Base-by-base conservation (phyloP, 441 rosid species). In the Erodium moschatum region DNA sequence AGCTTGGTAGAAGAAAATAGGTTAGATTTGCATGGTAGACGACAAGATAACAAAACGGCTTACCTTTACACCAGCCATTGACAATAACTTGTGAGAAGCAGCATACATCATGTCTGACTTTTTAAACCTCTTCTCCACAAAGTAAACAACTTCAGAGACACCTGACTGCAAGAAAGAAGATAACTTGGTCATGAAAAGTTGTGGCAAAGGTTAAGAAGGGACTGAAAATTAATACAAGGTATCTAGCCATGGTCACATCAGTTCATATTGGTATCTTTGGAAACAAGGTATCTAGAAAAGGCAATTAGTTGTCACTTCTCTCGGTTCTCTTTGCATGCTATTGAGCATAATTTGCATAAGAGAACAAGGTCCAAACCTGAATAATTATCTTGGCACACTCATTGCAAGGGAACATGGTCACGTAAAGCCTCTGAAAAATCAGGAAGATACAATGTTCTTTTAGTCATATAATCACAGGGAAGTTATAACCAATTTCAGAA, bases 341-440 rank as follows among this genome's bases (percentile, higher is more conserved):
- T 13, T 31, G 29, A 64, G 42, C 42, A 11, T 27, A 35, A 35
- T 63, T 48, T 29, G 63, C 67, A 19, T 24, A 38, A 68, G 65
- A 44, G 38, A 58, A 67, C 29, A 16, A 75, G 44, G 52, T n/a
- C 18, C 79, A 65, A 73, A 92, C 96, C 94, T 90, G 97, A 77
- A 92, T 89, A 56, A 90, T 89, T 81, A 92, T 84, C 87, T 90
- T 92, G 12, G 98, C 97, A 78, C 98, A 92, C 74, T 90, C 98
- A 72, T 92, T 92, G 91, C 98, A 92, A 67, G 97, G 98, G 80
- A 88, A 92, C 97, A 90, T 90, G 58, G 96, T 92, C 72, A 90
- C 98, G 66, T 87, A 93, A 58, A 93, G 97, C 84, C 81, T 87
- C 98, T 93, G 92, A 82, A 68, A 77, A 20, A 72, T 70, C 33